phyloP scores from a whole-genome alignment of 306 rosid species.

The Malus sylvestris region DNA sequence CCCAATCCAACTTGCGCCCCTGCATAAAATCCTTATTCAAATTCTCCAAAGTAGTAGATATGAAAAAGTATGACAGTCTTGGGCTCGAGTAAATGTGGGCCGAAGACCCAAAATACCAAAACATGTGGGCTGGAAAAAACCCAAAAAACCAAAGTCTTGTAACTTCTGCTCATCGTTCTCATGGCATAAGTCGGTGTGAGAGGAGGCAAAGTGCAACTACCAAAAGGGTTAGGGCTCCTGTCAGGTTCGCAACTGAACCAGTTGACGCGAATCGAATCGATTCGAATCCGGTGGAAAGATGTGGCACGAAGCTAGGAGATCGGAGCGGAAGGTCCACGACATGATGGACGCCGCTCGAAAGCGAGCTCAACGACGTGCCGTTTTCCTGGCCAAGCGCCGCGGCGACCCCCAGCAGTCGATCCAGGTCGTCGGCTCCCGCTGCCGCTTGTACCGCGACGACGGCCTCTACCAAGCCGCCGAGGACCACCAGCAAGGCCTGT shows the following conservation, averaged over 20 bases:
- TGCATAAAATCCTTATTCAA: too few relatives aligned
- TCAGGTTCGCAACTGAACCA: not conserved
- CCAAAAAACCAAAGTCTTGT: not conserved
- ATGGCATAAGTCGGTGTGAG: not conserved
- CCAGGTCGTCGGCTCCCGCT: constrained; percentile 65
- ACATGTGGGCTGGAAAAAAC: not conserved
- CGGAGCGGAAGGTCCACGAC: constrained; percentile 98
- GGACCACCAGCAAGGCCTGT: constrained; percentile 99
- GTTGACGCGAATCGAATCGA: not conserved
- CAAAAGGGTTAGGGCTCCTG: not conserved
- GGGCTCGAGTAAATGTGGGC: not conserved
- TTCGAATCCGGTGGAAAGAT: constrained; percentile 23
- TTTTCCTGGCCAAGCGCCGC: constrained; percentile 84
- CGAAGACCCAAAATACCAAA: not conserved
- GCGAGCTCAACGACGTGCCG: constrained; percentile 91
- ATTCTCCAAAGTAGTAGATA: too few relatives aligned
- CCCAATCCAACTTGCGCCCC: not conserved
- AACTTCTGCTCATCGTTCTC: not conserved
- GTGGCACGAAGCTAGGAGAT: constrained; percentile 98
- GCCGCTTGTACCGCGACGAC: constrained; percentile 81
- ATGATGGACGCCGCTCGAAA: constrained; percentile 99
- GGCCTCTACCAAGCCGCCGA: constrained; percentile 86
- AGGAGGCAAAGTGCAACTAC: too few relatives aligned
- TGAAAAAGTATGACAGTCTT: not conserved
- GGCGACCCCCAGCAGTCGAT: constrained; percentile 96